These are phyloP conservation scores for Tilletia walkeri DNA, from an alignment of 1,284 basidiomycete genomes.

Conservation along the genomic window DNA sequence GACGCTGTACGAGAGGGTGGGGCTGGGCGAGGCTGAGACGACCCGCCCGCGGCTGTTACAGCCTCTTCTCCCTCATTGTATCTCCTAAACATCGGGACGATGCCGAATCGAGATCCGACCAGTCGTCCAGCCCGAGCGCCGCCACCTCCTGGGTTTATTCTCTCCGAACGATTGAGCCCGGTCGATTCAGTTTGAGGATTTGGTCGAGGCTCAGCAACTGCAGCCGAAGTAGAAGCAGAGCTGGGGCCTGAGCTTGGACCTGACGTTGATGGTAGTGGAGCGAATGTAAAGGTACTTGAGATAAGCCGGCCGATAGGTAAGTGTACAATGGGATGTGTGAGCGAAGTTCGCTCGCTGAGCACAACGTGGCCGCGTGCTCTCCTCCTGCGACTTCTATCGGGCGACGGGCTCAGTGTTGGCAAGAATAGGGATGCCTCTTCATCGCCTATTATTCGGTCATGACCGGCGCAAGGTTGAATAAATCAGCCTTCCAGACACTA, in stretches of 20 bases:
- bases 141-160: neutral
- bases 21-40: neutral
- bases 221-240: neutral
- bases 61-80: conserved; percentile 10
- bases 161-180: neutral
- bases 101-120: neutral
- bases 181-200: too few species aligned
- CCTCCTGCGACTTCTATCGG: neutral
- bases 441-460: neutral
- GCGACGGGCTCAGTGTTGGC: neutral
- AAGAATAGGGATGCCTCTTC: conserved; percentile 14
- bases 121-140: conserved; percentile 2
- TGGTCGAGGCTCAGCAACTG: too few species aligned
- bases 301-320: neutral
- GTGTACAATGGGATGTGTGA: conserved; percentile 8
- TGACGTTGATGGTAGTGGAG: neutral
- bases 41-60: neutral
- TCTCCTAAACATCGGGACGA: conserved; percentile 6
- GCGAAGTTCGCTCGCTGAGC: conserved; percentile 5
- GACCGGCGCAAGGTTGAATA: too few species aligned
- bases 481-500: neutral
- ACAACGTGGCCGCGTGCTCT: neutral
- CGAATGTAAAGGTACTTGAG: neutral
- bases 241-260: neutral
- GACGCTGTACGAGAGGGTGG: neutral